Evolutionary conservation across 2,329 filamentous ascomycete genomes (phyloP).

Genomic region (Botrytis pseudocinerea): DNA sequence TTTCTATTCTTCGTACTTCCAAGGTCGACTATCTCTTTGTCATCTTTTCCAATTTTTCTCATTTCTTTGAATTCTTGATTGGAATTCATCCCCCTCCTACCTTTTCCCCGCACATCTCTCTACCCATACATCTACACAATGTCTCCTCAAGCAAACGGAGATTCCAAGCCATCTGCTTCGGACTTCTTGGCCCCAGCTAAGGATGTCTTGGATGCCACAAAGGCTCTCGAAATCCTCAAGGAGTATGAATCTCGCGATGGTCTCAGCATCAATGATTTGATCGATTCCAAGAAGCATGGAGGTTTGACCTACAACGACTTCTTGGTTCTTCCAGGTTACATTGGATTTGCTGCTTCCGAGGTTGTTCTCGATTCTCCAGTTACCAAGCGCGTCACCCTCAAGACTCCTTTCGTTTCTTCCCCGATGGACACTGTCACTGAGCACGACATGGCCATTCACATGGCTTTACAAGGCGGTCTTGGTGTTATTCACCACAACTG

Average conservation of each 20-base stretch:
- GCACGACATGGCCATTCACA: constrained; percentile 99
- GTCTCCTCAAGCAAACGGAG: constrained; percentile 67
- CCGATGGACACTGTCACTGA: constrained; percentile 99
- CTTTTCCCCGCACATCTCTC: not conserved
- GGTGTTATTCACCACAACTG: constrained; percentile 99
- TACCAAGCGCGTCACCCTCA: constrained; percentile 93
- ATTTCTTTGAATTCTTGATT: constrained; percentile 40
- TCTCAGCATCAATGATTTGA: constrained; percentile 79
- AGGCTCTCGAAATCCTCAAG: constrained; percentile 77
- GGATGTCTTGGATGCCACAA: constrained; percentile 66
- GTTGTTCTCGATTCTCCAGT: constrained; percentile 87
- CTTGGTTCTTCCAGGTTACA: constrained; percentile 92
- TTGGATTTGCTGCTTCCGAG: constrained; percentile 91
- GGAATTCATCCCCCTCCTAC: constrained; percentile 36
- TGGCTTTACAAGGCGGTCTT: constrained; percentile 82
- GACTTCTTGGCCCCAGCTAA: constrained; percentile 45
- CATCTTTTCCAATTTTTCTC: constrained; percentile 31
- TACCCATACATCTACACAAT: constrained; percentile 50
- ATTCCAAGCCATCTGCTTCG: constrained; percentile 46
- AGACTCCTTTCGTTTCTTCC: constrained; percentile 95
- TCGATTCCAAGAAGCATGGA: constrained; percentile 88
- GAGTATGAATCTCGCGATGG: constrained; percentile 83
- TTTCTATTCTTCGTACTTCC: constrained; percentile 8
- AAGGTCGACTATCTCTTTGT: constrained; percentile 43
- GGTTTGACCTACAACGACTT: constrained; percentile 99